phyloP scores from a whole-genome alignment of 2,329 filamentous ascomycete species.

The Penicillium sp. region DNA sequence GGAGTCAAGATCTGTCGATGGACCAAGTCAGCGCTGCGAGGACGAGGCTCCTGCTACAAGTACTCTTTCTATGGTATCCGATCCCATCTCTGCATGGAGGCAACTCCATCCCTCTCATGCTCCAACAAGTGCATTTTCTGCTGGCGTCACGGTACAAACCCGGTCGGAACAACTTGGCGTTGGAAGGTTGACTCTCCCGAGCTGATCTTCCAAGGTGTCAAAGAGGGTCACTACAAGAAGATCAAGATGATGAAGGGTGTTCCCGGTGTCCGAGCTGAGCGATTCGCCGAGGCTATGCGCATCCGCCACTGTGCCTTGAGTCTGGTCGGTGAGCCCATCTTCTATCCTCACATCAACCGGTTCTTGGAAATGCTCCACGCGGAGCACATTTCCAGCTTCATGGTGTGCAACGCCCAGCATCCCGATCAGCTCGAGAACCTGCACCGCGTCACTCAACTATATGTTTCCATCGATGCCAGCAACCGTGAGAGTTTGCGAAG shows the following conservation, averaged over 20 bases:
- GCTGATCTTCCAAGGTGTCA: slow-evolving; percentile 85
- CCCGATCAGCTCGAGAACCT: slow-evolving; percentile 83
- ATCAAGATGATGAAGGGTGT: slow-evolving; percentile 97
- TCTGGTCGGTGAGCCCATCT: slow-evolving; percentile 95
- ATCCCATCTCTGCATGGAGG: slow-evolving; percentile 98
- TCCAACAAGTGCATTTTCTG: slow-evolving; percentile 99
- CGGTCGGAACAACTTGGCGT: slow-evolving; percentile 93
- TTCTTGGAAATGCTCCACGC: slow-evolving; percentile 79
- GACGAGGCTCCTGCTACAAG: slow-evolving; percentile 95
- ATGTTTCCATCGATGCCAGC: slow-evolving; percentile 92
- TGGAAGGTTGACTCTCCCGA: slow-evolving; percentile 93
- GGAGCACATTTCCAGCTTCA: slow-evolving; percentile 86
- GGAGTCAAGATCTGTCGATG: slow-evolving; percentile 98
- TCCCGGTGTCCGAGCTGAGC: slow-evolving; percentile 85
- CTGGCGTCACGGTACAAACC: slow-evolving; percentile 97
- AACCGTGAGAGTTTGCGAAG: slow-evolving; percentile 83
- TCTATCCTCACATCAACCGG: slow-evolving; percentile 96
- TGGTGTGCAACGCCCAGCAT: slow-evolving; percentile 97
- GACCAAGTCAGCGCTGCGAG: slow-evolving; percentile 94
- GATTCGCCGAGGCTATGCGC: slow-evolving; percentile 87
- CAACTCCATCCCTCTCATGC: slow-evolving; percentile 90
- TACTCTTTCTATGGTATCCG: slow-evolving; percentile 96
- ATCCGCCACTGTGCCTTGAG: slow-evolving; percentile 91
- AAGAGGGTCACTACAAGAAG: slow-evolving; percentile 90
- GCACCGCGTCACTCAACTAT: slow-evolving; percentile 86